phyloP scores from a whole-genome alignment of 2,329 filamentous ascomycete genomes.

The Cladophialophora yegresii region DNA sequence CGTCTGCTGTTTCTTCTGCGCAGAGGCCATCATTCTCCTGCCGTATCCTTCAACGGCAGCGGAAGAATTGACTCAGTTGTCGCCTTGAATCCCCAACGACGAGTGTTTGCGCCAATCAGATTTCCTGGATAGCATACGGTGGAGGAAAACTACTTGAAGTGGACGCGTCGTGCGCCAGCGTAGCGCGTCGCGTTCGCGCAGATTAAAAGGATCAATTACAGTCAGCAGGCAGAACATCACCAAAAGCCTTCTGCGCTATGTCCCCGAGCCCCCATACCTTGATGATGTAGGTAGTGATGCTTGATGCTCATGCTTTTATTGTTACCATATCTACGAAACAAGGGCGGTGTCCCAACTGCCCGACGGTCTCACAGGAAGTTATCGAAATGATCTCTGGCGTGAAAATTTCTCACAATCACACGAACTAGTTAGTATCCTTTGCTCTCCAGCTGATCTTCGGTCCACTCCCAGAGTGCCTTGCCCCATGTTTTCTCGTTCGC shows the following conservation, averaged over 20 bases:
- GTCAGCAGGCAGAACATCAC: too few species aligned
- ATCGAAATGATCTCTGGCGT: background rate
- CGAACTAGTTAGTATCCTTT: constrained; percentile 1
- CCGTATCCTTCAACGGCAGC: background rate
- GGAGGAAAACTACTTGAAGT: background rate
- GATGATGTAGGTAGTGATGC: background rate
- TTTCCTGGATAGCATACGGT: background rate
- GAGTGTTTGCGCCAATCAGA: background rate
- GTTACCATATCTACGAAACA: background rate
- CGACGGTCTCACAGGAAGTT: background rate
- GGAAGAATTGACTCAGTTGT: background rate
- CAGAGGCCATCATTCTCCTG: constrained; percentile 26
- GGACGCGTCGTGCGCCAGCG: background rate
- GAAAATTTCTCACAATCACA: background rate
- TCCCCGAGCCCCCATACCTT: too few species aligned
- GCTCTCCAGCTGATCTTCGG: background rate
- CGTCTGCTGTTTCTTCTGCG: constrained; percentile 52
- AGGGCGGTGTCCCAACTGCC: background rate
- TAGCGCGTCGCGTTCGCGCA: background rate
- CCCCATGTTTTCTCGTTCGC: background rate
- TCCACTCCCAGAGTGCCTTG: background rate
- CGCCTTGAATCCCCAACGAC: background rate
- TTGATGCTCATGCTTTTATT: background rate
- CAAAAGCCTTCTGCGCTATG: too few species aligned
- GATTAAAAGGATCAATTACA: background rate